These are phyloP conservation scores for Exophiala mesophila DNA, from an alignment of 2,329 filamentous ascomycete genomes.

Conservation along the genomic window DNA sequence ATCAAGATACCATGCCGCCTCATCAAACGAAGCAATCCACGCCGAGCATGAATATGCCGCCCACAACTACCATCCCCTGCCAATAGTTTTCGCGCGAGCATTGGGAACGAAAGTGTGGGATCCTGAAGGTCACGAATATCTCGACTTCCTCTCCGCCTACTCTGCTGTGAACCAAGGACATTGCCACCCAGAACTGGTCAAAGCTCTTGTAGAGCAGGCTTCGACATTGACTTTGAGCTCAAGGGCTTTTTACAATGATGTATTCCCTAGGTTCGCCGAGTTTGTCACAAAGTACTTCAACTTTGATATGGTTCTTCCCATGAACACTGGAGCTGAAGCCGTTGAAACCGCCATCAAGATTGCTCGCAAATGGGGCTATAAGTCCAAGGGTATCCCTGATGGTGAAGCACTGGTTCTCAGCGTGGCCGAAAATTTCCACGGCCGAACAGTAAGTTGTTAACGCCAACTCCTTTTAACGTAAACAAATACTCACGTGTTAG, in stretches of 20 bases:
- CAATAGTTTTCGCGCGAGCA: constrained; percentile 84
- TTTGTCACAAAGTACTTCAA: constrained; percentile 85
- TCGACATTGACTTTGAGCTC: constrained; percentile 85
- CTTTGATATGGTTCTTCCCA: constrained; percentile 96
- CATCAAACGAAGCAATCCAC: constrained; percentile 73
- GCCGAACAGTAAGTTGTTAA: constrained; percentile 67
- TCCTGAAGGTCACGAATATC: constrained; percentile 88
- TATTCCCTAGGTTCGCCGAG: constrained; percentile 92
- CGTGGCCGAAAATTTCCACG: constrained; percentile 91
- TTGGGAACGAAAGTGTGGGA: constrained; percentile 91
- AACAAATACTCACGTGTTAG: constrained; percentile 39
- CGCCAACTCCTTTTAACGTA: neutral
- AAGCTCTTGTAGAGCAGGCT: constrained; percentile 84
- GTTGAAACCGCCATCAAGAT: constrained; percentile 96
- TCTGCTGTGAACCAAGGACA: constrained; percentile 97
- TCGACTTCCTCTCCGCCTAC: constrained; percentile 97
- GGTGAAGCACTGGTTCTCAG: constrained; percentile 80
- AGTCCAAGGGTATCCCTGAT: constrained; percentile 82
- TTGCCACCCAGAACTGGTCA: constrained; percentile 93
- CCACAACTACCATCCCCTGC: constrained; percentile 98
- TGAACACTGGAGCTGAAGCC: constrained; percentile 96
- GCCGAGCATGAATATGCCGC: constrained; percentile 80
- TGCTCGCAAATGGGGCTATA: constrained; percentile 96
- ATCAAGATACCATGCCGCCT: constrained; percentile 65
- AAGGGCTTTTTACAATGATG: constrained; percentile 95